phyloP scores from a whole-genome alignment of 2,329 filamentous ascomycete species.

The Venturia aucupariae region DNA sequence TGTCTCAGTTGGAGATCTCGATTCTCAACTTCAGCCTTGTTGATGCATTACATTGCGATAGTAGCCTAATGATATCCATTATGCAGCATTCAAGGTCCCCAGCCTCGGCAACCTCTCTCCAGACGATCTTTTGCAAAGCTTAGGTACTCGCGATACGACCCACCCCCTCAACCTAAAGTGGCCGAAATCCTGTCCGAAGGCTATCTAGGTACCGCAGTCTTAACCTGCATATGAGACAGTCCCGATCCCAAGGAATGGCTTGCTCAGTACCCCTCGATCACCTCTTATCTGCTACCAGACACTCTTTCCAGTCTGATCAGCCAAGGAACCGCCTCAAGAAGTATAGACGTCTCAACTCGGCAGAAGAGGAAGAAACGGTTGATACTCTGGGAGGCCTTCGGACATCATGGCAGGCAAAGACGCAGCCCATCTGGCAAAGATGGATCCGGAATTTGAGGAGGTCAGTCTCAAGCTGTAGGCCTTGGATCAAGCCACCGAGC shows the following conservation, averaged over 20 bases:
- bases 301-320: constrained; percentile 7
- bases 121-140: background rate
- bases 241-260: background rate
- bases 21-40: background rate
- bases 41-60: background rate
- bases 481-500: background rate
- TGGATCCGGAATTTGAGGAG: constrained; percentile 15
- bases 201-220: background rate
- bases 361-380: background rate
- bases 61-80: background rate
- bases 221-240: background rate
- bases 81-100: background rate
- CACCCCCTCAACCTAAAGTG: background rate
- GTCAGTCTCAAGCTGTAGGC: background rate
- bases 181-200: background rate
- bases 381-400: background rate
- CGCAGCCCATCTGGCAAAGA: constrained; percentile 13
- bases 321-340: constrained; percentile 13
- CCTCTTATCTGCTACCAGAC: background rate
- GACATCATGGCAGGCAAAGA: constrained; percentile 13
- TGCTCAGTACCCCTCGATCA: constrained; percentile 4
- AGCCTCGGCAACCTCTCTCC: background rate
- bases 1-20: background rate
- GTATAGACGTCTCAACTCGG: constrained; percentile 1
- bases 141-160: background rate